Evolutionary conservation across 2,329 filamentous ascomycete genomes (phyloP).

Genomic region (Dryadomyces quercivorus): DNA sequence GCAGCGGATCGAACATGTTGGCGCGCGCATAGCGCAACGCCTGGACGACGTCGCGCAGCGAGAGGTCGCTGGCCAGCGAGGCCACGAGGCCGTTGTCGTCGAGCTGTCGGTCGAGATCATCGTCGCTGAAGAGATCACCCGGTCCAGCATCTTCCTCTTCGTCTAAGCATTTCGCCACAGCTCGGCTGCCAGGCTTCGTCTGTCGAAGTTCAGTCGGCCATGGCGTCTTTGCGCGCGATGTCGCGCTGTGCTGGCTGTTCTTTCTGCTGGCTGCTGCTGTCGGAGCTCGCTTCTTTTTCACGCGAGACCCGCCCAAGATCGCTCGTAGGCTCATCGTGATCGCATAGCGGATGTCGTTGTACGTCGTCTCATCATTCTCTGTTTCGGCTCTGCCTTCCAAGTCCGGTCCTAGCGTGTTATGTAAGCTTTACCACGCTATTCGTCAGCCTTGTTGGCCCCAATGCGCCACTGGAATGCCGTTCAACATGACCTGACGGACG

Average conservation of each 20-base stretch:
- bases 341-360: background rate
- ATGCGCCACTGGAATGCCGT: too few species aligned
- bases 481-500: too few species aligned
- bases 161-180: conserved; percentile 9
- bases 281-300: conserved; percentile 8
- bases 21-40: conserved; percentile 49
- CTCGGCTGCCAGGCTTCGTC: conserved; percentile 6
- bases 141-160: conserved; percentile 26
- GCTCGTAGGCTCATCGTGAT: conserved; percentile 13
- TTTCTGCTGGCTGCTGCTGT: background rate
- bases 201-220: conserved; percentile 11
- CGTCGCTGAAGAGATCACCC: background rate
- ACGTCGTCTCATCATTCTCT: background rate
- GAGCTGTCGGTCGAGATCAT: conserved; percentile 22
- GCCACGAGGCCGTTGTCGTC: conserved; percentile 47
- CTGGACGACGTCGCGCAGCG: conserved; percentile 49
- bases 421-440: background rate
- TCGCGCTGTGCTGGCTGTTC: background rate
- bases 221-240: conserved; percentile 10
- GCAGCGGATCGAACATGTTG: conserved; percentile 53
- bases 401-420: background rate
- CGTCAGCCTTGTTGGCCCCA: background rate
- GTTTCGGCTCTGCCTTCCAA: background rate
- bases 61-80: conserved; percentile 41
- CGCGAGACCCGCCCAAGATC: conserved; percentile 13